Evolutionary conservation across 805 yeast genomes (phyloP).

Genomic region (Candida suzukii): DNA sequence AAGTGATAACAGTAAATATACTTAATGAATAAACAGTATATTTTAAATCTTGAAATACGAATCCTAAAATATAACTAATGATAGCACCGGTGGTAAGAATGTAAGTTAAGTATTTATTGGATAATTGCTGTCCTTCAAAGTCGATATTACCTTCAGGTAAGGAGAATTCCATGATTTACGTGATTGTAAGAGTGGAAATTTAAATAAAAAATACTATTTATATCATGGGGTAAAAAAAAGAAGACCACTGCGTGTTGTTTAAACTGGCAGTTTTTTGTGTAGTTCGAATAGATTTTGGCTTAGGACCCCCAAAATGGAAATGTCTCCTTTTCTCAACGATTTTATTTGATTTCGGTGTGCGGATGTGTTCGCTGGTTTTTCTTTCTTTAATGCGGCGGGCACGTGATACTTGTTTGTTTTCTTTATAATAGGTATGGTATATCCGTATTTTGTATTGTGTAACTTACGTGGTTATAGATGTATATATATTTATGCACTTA

Average conservation of each 20-base stretch:
- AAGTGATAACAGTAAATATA: slow-evolving; percentile 24
- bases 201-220: neutral
- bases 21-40: slow-evolving; percentile 32
- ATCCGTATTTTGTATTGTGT: too few relatives aligned
- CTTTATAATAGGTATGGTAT: too few relatives aligned
- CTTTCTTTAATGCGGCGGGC: too few relatives aligned
- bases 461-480: neutral
- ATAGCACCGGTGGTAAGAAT: slow-evolving; percentile 26
- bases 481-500: neutral
- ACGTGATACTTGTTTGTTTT: too few relatives aligned
- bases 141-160: slow-evolving; percentile 31
- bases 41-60: slow-evolving; percentile 35
- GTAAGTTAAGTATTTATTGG: slow-evolving; percentile 23
- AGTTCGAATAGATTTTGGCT: too few relatives aligned
- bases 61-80: slow-evolving; percentile 42
- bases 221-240: too few relatives aligned
- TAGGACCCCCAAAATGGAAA: too few relatives aligned
- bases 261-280: too few relatives aligned
- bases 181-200: neutral
- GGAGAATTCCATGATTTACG: neutral
- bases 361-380: too few relatives aligned
- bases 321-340: too few relatives aligned
- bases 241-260: too few relatives aligned
- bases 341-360: too few relatives aligned
- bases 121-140: slow-evolving; percentile 45